A percentile compares a stretch with the other conserved stretches of the same genome.
These are phyloP conservation scores for Pyricularia grisea DNA, from an alignment of 2,329 filamentous ascomycete genomes.

Conservation along the genomic window DNA sequence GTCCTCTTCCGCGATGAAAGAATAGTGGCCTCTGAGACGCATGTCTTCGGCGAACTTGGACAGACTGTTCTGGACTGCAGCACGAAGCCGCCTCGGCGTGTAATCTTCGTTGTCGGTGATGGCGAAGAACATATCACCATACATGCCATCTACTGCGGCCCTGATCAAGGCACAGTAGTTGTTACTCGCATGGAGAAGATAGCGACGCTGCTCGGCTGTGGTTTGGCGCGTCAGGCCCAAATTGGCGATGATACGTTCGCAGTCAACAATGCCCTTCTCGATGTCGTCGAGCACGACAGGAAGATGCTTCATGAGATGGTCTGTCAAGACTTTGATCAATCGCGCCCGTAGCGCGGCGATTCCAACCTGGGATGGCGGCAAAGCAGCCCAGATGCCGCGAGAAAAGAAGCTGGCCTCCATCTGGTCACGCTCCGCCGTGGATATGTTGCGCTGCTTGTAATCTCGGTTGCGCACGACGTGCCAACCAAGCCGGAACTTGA, in stretches of 20 bases:
- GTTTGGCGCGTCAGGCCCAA: constrained; percentile 20
- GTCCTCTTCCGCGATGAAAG: constrained; percentile 20
- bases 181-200: constrained; percentile 19
- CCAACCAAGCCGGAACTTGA: constrained; percentile 41
- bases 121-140: constrained; percentile 15
- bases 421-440: constrained; percentile 24
- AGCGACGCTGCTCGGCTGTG: constrained; percentile 13
- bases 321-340: constrained; percentile 39
- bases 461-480: constrained; percentile 39
- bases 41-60: constrained; percentile 35
- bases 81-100: constrained; percentile 38
- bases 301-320: constrained; percentile 36
- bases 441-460: constrained; percentile 20
- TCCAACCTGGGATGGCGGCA: constrained; percentile 30
- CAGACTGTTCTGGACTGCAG: constrained; percentile 41
- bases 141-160: constrained; percentile 18
- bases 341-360: constrained; percentile 35
- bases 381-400: constrained; percentile 24
- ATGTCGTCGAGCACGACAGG: constrained; percentile 34
- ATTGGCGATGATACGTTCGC: constrained; percentile 25
- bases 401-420: constrained; percentile 34
- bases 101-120: constrained; percentile 11
- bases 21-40: constrained; percentile 28
- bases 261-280: constrained; percentile 22
- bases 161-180: constrained; percentile 14